Evolutionary conservation across 148 eudicot species (phyloP).

Genomic region (Rhododendron vialii): DNA sequence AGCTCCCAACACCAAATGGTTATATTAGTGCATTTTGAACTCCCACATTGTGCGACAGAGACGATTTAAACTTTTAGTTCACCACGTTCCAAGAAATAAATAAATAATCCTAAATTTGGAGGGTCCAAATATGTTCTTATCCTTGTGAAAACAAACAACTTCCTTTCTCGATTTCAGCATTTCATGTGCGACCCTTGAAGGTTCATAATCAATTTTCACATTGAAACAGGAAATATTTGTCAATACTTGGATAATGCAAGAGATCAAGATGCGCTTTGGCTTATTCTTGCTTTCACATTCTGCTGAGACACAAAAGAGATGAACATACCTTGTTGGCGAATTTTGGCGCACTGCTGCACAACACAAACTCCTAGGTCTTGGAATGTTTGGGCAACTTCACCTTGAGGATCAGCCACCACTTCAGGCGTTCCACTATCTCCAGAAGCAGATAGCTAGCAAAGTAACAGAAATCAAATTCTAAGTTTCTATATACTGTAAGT

Average conservation of each 20-base stretch:
- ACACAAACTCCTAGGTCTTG: conserved; percentile 96
- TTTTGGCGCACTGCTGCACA: conserved; percentile 97
- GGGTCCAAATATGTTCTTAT: background rate
- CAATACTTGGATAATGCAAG: background rate
- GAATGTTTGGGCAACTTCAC: conserved; percentile 80
- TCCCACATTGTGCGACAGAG: background rate
- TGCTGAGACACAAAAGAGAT: background rate
- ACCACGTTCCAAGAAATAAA: background rate
- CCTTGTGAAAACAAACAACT: background rate
- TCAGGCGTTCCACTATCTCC: conserved; percentile 97
- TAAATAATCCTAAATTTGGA: background rate
- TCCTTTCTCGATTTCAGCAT: background rate
- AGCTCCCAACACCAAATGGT: background rate
- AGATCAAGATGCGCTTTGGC: background rate
- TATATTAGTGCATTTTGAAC: background rate
- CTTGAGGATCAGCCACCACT: conserved; percentile 89
- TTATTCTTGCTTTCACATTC: background rate
- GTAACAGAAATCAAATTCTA: conserved; percentile 2
- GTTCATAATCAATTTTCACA: background rate
- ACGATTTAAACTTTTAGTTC: background rate
- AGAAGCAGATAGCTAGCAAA: conserved; percentile 80
- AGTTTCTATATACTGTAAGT: background rate
- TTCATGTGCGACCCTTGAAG: background rate
- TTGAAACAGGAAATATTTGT: background rate
- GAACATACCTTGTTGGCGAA: conserved; percentile 85